Evolutionary conservation across 306 rosid species (phyloP), one percentile per base, ranked within the genome.

Genomic region (Heteromeles arbutifolia): DNA sequence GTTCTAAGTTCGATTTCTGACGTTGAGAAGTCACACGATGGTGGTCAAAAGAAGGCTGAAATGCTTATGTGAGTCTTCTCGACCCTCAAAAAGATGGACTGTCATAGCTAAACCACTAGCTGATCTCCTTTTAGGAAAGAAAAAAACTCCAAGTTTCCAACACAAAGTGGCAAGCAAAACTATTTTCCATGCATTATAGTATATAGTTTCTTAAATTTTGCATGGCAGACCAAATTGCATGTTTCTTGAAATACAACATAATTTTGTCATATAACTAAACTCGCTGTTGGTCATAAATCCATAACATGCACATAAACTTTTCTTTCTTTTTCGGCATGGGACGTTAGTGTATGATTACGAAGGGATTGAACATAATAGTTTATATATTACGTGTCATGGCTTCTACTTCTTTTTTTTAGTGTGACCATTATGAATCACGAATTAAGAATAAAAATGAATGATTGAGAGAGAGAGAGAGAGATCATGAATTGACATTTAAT

Each of bases 161-260:
- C 26, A 21, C 53, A 25, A 25, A 64, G 73, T 61, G 62, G 63
- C 39, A 48, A 61, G 15, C 78, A 67, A 75, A 79, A 67, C 41
- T 53, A 73, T 58, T 79, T 48, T 37, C 82, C 58, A 17, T 34
- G 37, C 69, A 59, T 31, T 8, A n/a, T 8, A n/a, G 28, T 50
- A 48, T 70, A 18, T 56, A 17, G 2, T 69, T 48, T 52, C 45
- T 59, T 63, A 31, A 67, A 37, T 43, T 29, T 78, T 75, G 61
- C 78, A 75, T 78, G 85, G 85, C 76, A 57, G 82, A 68, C 85
- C 74, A 43, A 57, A 66, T 77, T 69, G 69, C 77, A 24, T 80
- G 66, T 65, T 80, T 61, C 41, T 57, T 25, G 70, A 75, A 26
- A 69, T 80, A 58, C 28, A 74, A 63, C 73, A 78, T 64, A 29